phyloP scores from a whole-genome alignment of 495 filamentous ascomycete species.

The Entonaema liquescens region DNA sequence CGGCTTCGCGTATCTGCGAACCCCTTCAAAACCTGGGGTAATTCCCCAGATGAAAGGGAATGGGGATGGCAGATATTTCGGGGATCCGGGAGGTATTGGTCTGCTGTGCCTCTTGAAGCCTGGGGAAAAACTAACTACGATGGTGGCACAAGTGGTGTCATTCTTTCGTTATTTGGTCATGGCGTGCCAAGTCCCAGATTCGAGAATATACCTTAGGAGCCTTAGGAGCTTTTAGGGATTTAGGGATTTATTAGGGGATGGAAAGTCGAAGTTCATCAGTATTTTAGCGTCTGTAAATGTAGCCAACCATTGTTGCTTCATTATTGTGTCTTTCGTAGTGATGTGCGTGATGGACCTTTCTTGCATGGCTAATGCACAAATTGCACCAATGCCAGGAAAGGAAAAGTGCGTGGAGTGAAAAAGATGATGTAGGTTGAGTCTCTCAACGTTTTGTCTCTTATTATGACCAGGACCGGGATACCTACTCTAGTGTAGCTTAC shows the following conservation, averaged over 20 bases:
- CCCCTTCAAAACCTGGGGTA: constrained; percentile 37
- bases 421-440: constrained; percentile 23
- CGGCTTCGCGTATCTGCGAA: constrained; percentile 32
- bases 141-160: constrained; percentile 27
- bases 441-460: neutral
- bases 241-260: neutral
- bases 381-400: constrained; percentile 22
- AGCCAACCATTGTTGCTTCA: constrained; percentile 22
- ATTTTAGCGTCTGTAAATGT: constrained; percentile 10
- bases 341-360: constrained; percentile 30
- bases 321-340: constrained; percentile 15
- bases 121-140: constrained; percentile 24
- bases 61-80: constrained; percentile 13
- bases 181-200: constrained; percentile 30
- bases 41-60: constrained; percentile 13
- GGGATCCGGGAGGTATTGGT: neutral
- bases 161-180: constrained; percentile 18
- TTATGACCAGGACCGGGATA: neutral
- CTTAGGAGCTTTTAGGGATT: neutral
- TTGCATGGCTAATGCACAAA: constrained; percentile 30
- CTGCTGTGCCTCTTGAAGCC: constrained; percentile 2
- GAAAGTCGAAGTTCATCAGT: neutral
- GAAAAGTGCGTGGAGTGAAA: constrained; percentile 31
- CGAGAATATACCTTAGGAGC: neutral
- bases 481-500: neutral